Evolutionary conservation across 2,329 filamentous ascomycete genomes (phyloP).

Genomic region (Claviceps cyperi): DNA sequence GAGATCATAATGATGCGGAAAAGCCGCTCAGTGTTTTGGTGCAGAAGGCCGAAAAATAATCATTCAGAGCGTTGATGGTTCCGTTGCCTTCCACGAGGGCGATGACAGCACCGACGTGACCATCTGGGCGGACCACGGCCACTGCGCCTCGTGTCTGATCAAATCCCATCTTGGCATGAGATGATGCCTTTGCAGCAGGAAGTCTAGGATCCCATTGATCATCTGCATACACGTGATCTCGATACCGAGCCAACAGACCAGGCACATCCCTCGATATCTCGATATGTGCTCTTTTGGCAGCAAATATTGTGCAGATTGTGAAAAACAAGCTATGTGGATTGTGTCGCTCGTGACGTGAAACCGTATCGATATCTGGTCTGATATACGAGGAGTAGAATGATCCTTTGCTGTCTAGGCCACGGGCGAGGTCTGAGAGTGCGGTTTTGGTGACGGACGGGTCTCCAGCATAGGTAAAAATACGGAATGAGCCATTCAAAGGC

Average conservation of each 20-base stretch:
- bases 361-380: conserved; percentile 42
- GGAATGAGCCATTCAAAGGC: conserved; percentile 75
- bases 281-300: conserved; percentile 49
- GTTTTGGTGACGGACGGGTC: conserved; percentile 39
- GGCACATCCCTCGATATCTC: conserved; percentile 62
- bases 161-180: conserved; percentile 78
- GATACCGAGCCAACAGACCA: conserved; percentile 55
- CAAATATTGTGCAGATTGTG: conserved; percentile 64
- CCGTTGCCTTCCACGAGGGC: conserved; percentile 59
- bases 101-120: conserved; percentile 68
- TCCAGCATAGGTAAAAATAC: conserved; percentile 77
- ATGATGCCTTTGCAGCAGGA: conserved; percentile 54
- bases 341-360: conserved; percentile 66
- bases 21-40: conserved; percentile 32
- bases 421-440: conserved; percentile 57
- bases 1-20: neutral
- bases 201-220: conserved; percentile 61
- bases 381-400: conserved; percentile 61
- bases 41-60: conserved; percentile 64
- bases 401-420: conserved; percentile 44
- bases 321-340: conserved; percentile 78
- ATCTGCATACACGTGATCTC: conserved; percentile 75
- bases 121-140: conserved; percentile 74
- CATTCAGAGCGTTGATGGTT: conserved; percentile 69
- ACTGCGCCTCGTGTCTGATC: conserved; percentile 60